These are phyloP conservation scores for Bipolaris gigantea DNA, from an alignment of 2,329 filamentous ascomycete species.

Conservation along the genomic window DNA sequence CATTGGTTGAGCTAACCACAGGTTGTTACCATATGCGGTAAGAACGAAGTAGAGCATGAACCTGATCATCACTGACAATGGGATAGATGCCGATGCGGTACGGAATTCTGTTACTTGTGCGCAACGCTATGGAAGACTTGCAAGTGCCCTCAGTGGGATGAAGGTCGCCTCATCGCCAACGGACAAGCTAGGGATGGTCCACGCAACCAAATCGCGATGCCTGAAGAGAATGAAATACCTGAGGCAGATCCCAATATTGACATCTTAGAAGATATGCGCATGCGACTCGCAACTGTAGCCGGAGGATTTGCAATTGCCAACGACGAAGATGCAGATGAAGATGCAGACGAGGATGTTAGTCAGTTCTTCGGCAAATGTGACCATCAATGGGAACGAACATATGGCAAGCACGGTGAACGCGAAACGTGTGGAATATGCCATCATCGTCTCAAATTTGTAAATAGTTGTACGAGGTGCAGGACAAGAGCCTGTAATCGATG, in stretches of 20 bases:
- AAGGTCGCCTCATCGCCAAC: neutral
- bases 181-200: neutral
- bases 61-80: neutral
- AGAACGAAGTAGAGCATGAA: neutral
- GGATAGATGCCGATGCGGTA: constrained; percentile 54
- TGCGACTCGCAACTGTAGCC: constrained; percentile 19
- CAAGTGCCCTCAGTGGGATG: neutral
- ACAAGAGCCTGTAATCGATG: neutral
- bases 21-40: constrained; percentile 23
- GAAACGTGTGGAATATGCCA: neutral
- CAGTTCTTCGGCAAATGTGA: neutral
- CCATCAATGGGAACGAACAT: neutral
- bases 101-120: constrained; percentile 71
- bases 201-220: constrained; percentile 14
- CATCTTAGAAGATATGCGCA: no score
- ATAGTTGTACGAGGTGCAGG: neutral
- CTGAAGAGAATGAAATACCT: constrained; percentile 13
- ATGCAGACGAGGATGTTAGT: no score
- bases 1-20: constrained; percentile 13
- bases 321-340: constrained; percentile 6
- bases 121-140: constrained; percentile 48
- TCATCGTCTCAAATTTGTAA: neutral
- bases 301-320: constrained; percentile 14
- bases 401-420: neutral
- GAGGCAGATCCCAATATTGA: constrained; percentile 18